Base-by-base conservation (phyloP, 1,284 basidiomycete genomes). In the Farysia itapuensis region DNA sequence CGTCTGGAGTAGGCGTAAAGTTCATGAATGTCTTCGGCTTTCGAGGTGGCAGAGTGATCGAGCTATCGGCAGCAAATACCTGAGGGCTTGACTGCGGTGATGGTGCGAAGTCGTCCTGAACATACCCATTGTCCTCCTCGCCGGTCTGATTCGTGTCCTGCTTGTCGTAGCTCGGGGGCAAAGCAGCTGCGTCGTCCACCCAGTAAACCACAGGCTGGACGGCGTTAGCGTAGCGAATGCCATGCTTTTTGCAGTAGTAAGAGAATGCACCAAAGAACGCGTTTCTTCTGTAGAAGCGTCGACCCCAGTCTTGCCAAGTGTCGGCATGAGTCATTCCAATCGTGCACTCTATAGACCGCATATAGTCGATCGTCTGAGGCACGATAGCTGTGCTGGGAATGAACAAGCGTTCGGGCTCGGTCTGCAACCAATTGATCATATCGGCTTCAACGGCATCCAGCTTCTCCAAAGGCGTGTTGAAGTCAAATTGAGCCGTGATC, bases 251-350 rank as follows among this genome's bases (percentile, higher is more conserved):
- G 49, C 59, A 46, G 46, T 71, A 74, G 47, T 61, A 74, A 14
- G 53, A 57, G 24, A 74, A 66, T 3, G 72, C 72, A 20, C 70
- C 61, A 28, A 64, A 69, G 43, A 74, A 74, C 18, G 70, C 70
- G 19, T 66, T 71, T 36, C 66, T 61, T 8, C 66, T 58, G 42
- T 63, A 53, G 51, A 68, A 70, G 14, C 70, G 50, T 9, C 58
- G 64, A 14, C 72, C 72, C 72, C 72, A 74, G 43, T 74, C 72
- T 38, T 74, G 72, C 60, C 63, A 74, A 20, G 70, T 74, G 39
- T 65, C 66, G 34, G 70, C 46, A 32, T 72, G 70, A 6, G 70
- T 72, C 72, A 74, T 74, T 38, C 65, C 70, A 24, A 72, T 64
- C 5, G 70, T 73, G 42, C 64, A 67, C 24, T 70, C 67, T 24